Evolutionary conservation across 768 basidiomycete species (phyloP).

Genomic region (Pisolithus microcarpus): DNA sequence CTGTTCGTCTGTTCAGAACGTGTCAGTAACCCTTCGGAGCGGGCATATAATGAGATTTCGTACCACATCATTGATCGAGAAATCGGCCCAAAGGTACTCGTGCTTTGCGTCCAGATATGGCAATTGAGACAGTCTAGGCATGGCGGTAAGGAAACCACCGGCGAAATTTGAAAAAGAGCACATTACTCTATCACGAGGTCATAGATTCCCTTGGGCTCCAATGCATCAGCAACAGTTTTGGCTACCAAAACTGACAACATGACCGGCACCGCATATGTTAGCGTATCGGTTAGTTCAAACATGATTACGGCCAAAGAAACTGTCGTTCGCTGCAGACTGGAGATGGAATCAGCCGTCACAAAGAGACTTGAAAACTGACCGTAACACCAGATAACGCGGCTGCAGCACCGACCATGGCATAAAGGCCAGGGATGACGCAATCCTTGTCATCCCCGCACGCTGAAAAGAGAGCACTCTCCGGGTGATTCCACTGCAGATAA

Average conservation of each 20-base stretch:
- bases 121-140: constrained; percentile 61
- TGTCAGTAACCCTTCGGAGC: not conserved
- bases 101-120: constrained; percentile 91
- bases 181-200: constrained; percentile 86
- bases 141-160: constrained; percentile 1
- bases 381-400: constrained; percentile 95
- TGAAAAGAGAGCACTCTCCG: constrained; percentile 53
- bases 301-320: constrained; percentile 95
- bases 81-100: constrained; percentile 79
- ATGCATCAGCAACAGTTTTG: constrained; percentile 27
- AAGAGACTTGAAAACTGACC: constrained; percentile 38
- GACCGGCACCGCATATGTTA: constrained; percentile 87
- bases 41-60: constrained; percentile 20
- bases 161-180: not conserved
- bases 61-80: constrained; percentile 74
- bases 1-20: constrained; percentile 50
- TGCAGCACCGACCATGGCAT: constrained; percentile 96
- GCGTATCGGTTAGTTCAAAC: constrained; percentile 88
- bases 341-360: constrained; percentile 3
- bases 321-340: constrained; percentile 57
- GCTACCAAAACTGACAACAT: constrained; percentile 79
- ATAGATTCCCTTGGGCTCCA: constrained; percentile 83
- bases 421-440: constrained; percentile 85
- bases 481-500: constrained; percentile 59
- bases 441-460: constrained; percentile 56